phyloP scores from a whole-genome alignment of 2,329 filamentous ascomycete genomes.

The Cryphonectria carpinicola region DNA sequence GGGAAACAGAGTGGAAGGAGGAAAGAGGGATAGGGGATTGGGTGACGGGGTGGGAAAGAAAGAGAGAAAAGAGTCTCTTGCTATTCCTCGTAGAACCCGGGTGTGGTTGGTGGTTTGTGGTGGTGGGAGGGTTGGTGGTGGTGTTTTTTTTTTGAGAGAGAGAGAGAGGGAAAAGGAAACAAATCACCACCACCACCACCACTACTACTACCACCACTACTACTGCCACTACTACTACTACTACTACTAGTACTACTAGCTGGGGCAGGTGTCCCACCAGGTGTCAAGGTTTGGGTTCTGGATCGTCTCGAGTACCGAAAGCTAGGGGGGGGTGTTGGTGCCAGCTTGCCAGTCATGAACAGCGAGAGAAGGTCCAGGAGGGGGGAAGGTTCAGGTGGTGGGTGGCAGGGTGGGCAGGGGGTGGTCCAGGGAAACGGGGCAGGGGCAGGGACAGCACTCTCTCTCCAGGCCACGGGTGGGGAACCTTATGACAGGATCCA shows the following conservation, averaged over 20 bases:
- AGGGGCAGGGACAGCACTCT: not conserved
- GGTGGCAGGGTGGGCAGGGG: not conserved
- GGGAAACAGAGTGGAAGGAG: not conserved
- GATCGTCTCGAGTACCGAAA: not conserved
- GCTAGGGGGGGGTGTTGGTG: too few relatives aligned
- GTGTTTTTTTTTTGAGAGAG: conserved; percentile 8
- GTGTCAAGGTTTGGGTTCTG: not conserved
- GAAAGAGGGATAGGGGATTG: conserved; percentile 11
- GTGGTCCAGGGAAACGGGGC: not conserved
- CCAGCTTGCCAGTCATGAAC: not conserved
- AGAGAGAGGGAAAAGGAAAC: conserved; percentile 8
- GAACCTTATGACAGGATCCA: not conserved
- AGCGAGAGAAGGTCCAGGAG: not conserved
- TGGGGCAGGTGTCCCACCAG: not conserved
- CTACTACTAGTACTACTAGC: not conserved
- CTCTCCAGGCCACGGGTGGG: not conserved
- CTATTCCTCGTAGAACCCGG: conserved; percentile 24
- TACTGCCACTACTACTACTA: too few relatives aligned
- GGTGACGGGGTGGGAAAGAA: conserved; percentile 16
- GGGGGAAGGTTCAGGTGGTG: not conserved
- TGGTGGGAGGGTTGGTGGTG: conserved; percentile 6
- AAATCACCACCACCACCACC: not conserved
- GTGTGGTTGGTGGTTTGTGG: not conserved
- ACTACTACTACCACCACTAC: not conserved
- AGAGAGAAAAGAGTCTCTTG: conserved; percentile 24